A percentile compares a stretch with the other conserved stretches of the same genome.
Conservation (phyloP, 83 land plant genomes). For the Picea abies region DNA sequence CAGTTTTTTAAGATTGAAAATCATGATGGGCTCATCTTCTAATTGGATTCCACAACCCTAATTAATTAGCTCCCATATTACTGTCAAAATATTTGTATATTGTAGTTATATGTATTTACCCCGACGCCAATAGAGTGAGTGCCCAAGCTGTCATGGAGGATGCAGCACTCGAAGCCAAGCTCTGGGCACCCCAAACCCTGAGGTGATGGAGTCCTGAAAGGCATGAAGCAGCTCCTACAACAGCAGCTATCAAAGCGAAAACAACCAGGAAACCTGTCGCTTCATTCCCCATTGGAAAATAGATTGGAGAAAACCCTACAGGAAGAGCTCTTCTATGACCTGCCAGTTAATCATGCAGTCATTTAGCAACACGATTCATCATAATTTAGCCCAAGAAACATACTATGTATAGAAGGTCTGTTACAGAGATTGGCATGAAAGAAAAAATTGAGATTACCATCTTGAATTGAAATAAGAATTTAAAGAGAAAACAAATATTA, state of each 20-base stretch:
- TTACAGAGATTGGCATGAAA: too few relatives aligned
- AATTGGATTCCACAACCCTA: slow-evolving; percentile 10
- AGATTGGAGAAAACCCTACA: too few relatives aligned
- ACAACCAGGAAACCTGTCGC: slow-evolving; percentile 68
- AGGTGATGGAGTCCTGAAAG: slow-evolving; percentile 51
- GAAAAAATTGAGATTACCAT: too few relatives aligned
- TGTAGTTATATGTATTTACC: slow-evolving; percentile 41
- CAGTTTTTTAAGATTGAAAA: neutral
- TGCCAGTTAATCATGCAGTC: too few relatives aligned
- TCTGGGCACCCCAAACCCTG: slow-evolving; percentile 38
- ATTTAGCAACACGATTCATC: too few relatives aligned
- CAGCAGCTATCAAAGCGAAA: slow-evolving; percentile 59
- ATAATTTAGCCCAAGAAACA: too few relatives aligned
- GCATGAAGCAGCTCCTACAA: slow-evolving; percentile 60
- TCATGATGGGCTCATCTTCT: slow-evolving; percentile 20
- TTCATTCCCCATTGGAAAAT: slow-evolving; percentile 53
- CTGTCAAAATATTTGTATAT: too few relatives aligned
- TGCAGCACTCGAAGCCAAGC: slow-evolving; percentile 42
- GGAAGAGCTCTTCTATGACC: too few relatives aligned
- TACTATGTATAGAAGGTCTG: too few relatives aligned
- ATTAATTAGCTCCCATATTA: slow-evolving; percentile 28
- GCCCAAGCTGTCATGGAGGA: slow-evolving; percentile 57
- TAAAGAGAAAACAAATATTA: too few relatives aligned
- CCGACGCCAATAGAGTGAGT: slow-evolving; percentile 69
- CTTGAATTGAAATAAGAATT: too few relatives aligned